Conservation (phyloP, 2,329 filamentous ascomycete species). For the Aspergillus pseudonomiae region DNA sequence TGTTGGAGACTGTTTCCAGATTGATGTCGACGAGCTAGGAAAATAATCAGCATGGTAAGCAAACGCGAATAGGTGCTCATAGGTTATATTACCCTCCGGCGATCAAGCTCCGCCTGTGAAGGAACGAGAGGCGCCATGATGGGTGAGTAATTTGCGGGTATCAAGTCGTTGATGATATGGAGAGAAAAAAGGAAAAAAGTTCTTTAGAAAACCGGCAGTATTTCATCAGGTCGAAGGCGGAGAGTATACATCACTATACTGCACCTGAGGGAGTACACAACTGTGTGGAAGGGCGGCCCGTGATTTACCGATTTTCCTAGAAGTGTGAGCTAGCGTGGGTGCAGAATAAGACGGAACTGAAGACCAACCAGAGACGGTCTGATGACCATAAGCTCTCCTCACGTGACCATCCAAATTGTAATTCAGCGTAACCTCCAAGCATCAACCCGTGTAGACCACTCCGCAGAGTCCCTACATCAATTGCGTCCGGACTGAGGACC, state of each 20-base stretch:
- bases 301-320: neutral
- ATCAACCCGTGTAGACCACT: conserved; percentile 32
- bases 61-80: neutral
- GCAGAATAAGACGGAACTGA: conserved; percentile 20
- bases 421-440: conserved; percentile 35
- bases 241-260: conserved; percentile 21
- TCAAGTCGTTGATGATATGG: conserved; percentile 27
- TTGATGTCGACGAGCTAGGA: conserved; percentile 80
- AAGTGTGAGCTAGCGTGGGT: conserved; percentile 9
- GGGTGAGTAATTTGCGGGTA: conserved; percentile 18
- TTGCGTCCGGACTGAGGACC: conserved; percentile 42
- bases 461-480: conserved; percentile 38
- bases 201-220: conserved; percentile 33
- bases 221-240: conserved; percentile 33
- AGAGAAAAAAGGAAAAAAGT: conserved; percentile 37
- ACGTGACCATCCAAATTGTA: conserved; percentile 42
- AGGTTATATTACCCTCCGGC: conserved; percentile 42
- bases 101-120: conserved; percentile 47
- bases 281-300: neutral
- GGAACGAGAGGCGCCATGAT: conserved; percentile 48
- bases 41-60: conserved; percentile 17
- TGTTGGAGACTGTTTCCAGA: conserved; percentile 85
- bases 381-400: conserved; percentile 39
- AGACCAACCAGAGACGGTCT: conserved; percentile 38
- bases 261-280: conserved; percentile 1